Conservation (phyloP, 441 rosid genomes). For the Gossypium armourianum region DNA sequence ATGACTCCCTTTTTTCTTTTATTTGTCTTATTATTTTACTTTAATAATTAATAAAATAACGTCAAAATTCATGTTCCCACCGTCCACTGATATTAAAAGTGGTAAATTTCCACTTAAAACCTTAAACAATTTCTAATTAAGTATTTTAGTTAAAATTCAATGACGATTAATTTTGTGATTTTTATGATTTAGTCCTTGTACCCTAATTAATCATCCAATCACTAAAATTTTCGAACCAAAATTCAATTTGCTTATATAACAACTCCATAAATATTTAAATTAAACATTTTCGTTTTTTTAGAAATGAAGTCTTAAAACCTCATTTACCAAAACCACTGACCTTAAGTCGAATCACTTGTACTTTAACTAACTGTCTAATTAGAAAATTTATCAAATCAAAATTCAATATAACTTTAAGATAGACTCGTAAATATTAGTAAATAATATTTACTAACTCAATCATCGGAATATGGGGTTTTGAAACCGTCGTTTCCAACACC, state of each 20-base stretch:
- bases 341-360: neutral
- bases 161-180: neutral
- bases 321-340: neutral
- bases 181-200: neutral
- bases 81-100: neutral
- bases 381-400: neutral
- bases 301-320: neutral
- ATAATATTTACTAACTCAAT: no score
- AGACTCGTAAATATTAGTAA: neutral
- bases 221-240: neutral
- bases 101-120: neutral
- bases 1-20: neutral
- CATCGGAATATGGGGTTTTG: neutral
- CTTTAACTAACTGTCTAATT: neutral
- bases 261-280: neutral
- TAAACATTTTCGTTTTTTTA: neutral
- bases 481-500: neutral
- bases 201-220: neutral
- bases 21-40: neutral
- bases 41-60: neutral
- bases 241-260: neutral
- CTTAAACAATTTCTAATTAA: neutral
- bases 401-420: neutral
- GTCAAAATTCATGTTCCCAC: neutral
- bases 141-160: neutral